phyloP scores from a whole-genome alignment of 495 filamentous ascomycete species.

The Tuber magnatum region DNA sequence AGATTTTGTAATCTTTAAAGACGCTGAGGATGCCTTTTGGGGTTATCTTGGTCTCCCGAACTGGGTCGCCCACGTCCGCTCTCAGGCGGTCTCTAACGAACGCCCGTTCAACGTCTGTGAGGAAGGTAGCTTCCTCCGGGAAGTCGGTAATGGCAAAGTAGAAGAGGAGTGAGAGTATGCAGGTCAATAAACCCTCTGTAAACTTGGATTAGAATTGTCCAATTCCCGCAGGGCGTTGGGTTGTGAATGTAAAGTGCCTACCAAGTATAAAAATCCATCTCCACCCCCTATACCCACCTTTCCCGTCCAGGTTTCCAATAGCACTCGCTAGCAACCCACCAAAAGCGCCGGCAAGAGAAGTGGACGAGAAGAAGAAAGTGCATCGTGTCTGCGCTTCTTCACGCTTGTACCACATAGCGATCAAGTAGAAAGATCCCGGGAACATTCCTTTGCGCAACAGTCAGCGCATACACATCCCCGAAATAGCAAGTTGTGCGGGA shows the following conservation, averaged over 20 bases:
- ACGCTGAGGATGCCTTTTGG: slow-evolving; percentile 58
- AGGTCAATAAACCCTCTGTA: slow-evolving; percentile 67
- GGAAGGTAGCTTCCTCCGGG: slow-evolving; percentile 57
- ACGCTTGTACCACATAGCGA: slow-evolving; percentile 81
- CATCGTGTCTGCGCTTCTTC: slow-evolving; percentile 81
- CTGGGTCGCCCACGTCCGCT: slow-evolving; percentile 70
- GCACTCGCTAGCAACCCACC: slow-evolving; percentile 74
- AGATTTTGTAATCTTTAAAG: slow-evolving; percentile 69
- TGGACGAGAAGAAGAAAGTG: slow-evolving; percentile 80
- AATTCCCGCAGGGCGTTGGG: not conserved
- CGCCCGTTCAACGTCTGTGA: slow-evolving; percentile 65
- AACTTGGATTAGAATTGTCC: not conserved
- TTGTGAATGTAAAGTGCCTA: not conserved
- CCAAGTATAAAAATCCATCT: slow-evolving; percentile 66
- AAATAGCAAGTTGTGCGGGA: slow-evolving; percentile 4
- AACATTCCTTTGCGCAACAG: slow-evolving; percentile 18
- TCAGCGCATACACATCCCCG: not conserved
- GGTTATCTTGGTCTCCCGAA: slow-evolving; percentile 52
- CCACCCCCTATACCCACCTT: slow-evolving; percentile 71
- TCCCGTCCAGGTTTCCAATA: slow-evolving; percentile 71
- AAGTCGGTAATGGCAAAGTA: slow-evolving; percentile 81
- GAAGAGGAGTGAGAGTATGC: slow-evolving; percentile 61
- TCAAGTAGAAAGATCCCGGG: slow-evolving; percentile 64
- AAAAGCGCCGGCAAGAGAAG: slow-evolving; percentile 77
- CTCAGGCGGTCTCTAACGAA: slow-evolving; percentile 68